phyloP scores from a whole-genome alignment of 2,329 filamentous ascomycete species.

The Colletotrichum zoysiae region DNA sequence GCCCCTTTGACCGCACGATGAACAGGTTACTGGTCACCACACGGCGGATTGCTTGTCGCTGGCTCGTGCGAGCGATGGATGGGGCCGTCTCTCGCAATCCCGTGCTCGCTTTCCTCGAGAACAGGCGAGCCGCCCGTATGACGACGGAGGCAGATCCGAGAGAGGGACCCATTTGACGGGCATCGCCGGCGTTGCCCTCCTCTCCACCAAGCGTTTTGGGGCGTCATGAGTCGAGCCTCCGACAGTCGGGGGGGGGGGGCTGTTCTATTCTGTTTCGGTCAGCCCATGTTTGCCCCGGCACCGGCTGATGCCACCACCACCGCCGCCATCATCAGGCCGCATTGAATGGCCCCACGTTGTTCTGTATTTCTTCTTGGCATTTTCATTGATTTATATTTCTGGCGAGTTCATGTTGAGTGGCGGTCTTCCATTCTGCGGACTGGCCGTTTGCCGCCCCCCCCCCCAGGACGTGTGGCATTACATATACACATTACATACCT shows the following conservation, averaged over 20 bases:
- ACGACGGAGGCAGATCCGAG: conserved; percentile 13
- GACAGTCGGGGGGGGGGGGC: not conserved
- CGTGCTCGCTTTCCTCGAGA: not conserved
- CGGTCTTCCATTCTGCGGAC: not conserved
- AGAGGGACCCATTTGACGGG: conserved; percentile 13
- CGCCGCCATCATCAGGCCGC: conserved; percentile 7
- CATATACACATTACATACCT: not conserved
- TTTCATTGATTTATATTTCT: conserved; percentile 11
- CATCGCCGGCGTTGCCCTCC: conserved; percentile 22
- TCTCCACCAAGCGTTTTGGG: conserved; percentile 16
- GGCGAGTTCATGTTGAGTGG: not conserved
- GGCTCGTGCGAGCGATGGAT: not conserved
- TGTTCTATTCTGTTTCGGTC: not conserved
- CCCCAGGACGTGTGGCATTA: not conserved
- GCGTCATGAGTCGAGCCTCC: conserved; percentile 23
- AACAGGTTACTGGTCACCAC: not conserved
- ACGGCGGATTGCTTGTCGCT: not conserved
- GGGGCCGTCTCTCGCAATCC: not conserved
- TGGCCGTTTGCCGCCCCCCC: not conserved
- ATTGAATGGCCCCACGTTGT: conserved; percentile 23
- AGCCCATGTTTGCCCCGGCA: not conserved
- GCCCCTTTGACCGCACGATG: not conserved
- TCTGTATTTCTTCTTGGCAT: conserved; percentile 12
- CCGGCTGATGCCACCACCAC: conserved; percentile 17
- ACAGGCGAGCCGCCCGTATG: conserved; percentile 10